Conservation (phyloP, 148 eudicot genomes). For the Vaccinium myrtillus region DNA sequence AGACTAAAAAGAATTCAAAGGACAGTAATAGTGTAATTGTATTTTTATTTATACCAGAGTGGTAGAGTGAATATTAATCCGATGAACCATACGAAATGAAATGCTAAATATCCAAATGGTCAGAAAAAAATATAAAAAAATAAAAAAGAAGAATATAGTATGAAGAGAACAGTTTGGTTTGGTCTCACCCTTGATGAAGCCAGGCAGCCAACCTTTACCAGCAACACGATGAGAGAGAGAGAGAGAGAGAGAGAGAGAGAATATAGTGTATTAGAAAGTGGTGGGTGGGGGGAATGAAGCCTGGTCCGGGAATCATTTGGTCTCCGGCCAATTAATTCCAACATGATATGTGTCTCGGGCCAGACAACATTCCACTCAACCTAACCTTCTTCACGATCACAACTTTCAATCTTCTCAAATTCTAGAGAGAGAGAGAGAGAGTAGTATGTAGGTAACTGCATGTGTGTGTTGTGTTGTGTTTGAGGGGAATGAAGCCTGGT, state of each 20-base stretch:
- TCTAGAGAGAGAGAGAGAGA: neutral
- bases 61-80: no score
- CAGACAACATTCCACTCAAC: constrained; percentile 39
- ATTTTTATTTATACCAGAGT: no score
- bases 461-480: constrained; percentile 5
- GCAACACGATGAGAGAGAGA: neutral
- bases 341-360: constrained; percentile 22
- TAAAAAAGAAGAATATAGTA: neutral
- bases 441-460: neutral
- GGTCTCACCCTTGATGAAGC: neutral
- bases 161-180: neutral
- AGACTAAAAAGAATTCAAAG: no score
- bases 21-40: no score
- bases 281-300: constrained; percentile 49
- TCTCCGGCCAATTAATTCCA: neutral
- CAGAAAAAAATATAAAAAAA: neutral
- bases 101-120: no score
- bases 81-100: no score
- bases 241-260: neutral
- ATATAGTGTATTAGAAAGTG: constrained; percentile 13
- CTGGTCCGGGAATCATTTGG: constrained; percentile 50
- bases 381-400: neutral
- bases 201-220: neutral
- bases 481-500: constrained; percentile 54
- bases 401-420: no score